Percentiles rank a stretch among this genome's conserved stretches.
Conservation (phyloP, 2,329 filamentous ascomycete genomes). For the Cercospora sp. region DNA sequence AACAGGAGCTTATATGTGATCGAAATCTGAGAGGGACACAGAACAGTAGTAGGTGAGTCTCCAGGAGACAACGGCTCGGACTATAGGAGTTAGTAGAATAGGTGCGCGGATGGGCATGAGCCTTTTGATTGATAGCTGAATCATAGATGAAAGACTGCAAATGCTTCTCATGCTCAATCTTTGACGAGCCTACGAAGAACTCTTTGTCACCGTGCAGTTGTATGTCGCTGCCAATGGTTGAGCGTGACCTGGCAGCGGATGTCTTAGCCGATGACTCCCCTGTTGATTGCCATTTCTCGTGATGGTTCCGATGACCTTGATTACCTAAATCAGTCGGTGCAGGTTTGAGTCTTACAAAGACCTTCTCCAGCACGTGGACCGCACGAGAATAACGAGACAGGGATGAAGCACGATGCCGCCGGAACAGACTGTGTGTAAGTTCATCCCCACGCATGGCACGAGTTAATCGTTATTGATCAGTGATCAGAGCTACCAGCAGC, state of each 20-base stretch:
- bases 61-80: background rate
- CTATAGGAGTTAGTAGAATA: background rate
- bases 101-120: background rate
- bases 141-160: background rate
- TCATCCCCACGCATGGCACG: background rate
- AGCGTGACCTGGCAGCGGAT: background rate
- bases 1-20: background rate
- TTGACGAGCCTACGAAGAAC: background rate
- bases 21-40: background rate
- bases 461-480: background rate
- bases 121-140: background rate
- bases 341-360: background rate
- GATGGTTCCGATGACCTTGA: background rate
- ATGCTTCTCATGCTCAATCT: background rate
- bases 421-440: background rate
- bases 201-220: background rate
- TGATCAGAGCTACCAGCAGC: background rate
- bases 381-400: background rate
- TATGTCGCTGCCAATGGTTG: background rate
- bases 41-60: background rate
- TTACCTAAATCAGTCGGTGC: background rate
- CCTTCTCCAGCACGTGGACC: background rate
- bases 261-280: background rate
- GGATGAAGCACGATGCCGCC: background rate
- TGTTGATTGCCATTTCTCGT: background rate